Evolutionary conservation across 202 grass and related monocot genomes (phyloP), one percentile per base, ranked within the genome.

Genomic region (Sporobolus alterniflorus): DNA sequence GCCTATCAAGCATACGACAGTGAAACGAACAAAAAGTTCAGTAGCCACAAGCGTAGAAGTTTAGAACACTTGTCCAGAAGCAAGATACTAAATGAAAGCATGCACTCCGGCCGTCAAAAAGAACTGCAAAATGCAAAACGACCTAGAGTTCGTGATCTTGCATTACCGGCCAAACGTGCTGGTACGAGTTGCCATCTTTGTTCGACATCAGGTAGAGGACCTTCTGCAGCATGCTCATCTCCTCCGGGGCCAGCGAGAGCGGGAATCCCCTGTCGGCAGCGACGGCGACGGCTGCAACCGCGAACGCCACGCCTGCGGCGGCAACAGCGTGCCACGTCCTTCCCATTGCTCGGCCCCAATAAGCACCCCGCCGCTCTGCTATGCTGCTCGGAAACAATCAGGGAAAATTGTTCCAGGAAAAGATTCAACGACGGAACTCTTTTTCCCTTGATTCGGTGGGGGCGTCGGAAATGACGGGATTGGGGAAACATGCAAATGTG

Each of bases 111-210:
- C 39, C 21, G 36, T 21, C 20, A 51, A 14, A 46, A 54, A 36
- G 9, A 74, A 92, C 33, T 64, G 21, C 17, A 50, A 46, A 18
- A 7, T 26, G 4, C 4, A 46, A 77, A 74, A 60, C 15, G 8
- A n/a, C n/a, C n/a, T 1, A 49, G 42, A 30, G 62, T 16, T 22
- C 60, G 65, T 71, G 44, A 33, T 31, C 12, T 42, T 52, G 54
- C 24, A n/a, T 91, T 94, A 96, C 93, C 89, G 89, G 96, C 87
- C 91, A 98, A 81, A 96, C 79, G 46, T 91, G 96, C 10, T 92
- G 88, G 81, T 94, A 94, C 2, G 91, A 81, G 64, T 55, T 82
- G 71, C 51, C 69, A 47, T 90, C 79, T 28, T 39, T 41, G 56
- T 54, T 74, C 85, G 76, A 93, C 67, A 95, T 69, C 57, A 92